phyloP scores from a whole-genome alignment of 148 eudicot species.

The Mesembryanthemum crystallinum region DNA sequence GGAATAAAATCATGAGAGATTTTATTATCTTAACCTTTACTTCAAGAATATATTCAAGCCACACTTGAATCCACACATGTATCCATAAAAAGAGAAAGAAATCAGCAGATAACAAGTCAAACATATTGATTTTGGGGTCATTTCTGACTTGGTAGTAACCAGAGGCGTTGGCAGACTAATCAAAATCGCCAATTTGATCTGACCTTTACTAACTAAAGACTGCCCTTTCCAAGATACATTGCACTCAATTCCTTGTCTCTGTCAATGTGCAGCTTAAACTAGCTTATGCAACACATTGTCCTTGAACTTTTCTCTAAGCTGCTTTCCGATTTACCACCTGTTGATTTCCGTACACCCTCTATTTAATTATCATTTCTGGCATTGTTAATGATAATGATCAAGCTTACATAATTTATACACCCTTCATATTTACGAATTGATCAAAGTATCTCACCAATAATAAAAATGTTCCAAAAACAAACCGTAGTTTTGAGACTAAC shows the following conservation, averaged over 20 bases:
- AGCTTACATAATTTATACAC: neutral
- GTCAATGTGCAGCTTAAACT: neutral
- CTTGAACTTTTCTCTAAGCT: neutral
- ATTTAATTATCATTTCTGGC: neutral
- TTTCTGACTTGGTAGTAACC: neutral
- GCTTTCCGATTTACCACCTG: neutral
- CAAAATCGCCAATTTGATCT: neutral
- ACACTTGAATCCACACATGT: neutral
- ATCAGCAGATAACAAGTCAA: neutral
- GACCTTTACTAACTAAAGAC: neutral
- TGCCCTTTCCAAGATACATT: neutral
- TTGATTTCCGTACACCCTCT: neutral
- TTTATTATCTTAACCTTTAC: neutral
- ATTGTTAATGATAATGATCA: neutral
- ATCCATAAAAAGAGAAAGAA: constrained; percentile 7
- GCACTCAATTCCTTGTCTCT: constrained; percentile 7
- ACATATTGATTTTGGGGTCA: neutral
- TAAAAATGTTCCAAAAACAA: neutral
- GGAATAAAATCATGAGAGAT: neutral
- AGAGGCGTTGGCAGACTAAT: neutral
- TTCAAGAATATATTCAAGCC: neutral
- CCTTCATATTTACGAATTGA: neutral
- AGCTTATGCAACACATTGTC: neutral
- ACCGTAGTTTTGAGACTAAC: neutral
- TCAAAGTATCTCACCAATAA: neutral